These are phyloP conservation scores for Ascoidea rubescens DNA, from an alignment of 805 yeast genomes.

Conservation along the genomic window DNA sequence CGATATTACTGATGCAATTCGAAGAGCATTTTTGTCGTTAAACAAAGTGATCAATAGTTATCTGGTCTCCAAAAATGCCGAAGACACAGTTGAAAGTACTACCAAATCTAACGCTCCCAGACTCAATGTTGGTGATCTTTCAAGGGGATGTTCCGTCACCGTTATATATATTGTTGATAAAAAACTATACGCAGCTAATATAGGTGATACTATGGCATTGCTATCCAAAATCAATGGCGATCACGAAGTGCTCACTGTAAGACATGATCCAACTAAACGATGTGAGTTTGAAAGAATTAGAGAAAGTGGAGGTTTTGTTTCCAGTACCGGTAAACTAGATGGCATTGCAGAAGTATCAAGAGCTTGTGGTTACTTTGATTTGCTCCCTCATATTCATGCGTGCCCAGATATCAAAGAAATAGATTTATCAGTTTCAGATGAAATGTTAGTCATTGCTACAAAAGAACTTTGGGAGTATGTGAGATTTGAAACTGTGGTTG, in stretches of 20 bases:
- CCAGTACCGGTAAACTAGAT: constrained; percentile 73
- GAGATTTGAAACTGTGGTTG: constrained; percentile 77
- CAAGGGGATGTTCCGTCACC: constrained; percentile 77
- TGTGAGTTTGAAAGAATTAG: constrained; percentile 77
- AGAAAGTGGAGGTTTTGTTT: constrained; percentile 83
- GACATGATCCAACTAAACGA: constrained; percentile 74
- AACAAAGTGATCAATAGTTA: constrained; percentile 66
- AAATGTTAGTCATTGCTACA: constrained; percentile 73
- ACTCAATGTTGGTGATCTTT: constrained; percentile 50
- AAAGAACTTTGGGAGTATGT: constrained; percentile 76
- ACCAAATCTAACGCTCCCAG: constrained; percentile 31
- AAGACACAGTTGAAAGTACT: constrained; percentile 9
- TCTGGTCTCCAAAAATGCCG: constrained; percentile 12
- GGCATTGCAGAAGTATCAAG: constrained; percentile 75
- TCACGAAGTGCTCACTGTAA: constrained; percentile 51
- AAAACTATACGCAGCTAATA: constrained; percentile 65
- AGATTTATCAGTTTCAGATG: constrained; percentile 56
- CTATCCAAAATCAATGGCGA: constrained; percentile 75
- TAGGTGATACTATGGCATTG: constrained; percentile 82
- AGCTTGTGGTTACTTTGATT: constrained; percentile 81
- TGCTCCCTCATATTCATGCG: constrained; percentile 78
- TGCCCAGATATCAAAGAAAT: constrained; percentile 67
- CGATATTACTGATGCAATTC: constrained; percentile 57
- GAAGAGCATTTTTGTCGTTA: constrained; percentile 66
- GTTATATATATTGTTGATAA: constrained; percentile 65